Evolutionary conservation across 495 filamentous ascomycete genomes (phyloP).

Genomic region (Hypoxylon cercidicola): DNA sequence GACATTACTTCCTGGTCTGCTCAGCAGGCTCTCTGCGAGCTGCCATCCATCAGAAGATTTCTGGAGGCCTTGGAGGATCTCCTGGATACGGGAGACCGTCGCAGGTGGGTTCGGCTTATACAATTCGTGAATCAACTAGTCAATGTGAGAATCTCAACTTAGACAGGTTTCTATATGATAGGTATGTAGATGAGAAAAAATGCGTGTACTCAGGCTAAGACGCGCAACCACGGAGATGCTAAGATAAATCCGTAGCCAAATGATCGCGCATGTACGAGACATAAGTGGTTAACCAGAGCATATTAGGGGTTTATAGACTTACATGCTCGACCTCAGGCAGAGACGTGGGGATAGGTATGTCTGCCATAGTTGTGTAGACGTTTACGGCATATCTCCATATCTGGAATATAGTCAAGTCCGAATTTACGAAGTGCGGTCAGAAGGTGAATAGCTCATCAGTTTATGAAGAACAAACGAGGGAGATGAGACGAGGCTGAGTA

Average conservation of each 20-base stretch:
- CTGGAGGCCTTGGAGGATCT: slow-evolving; percentile 80
- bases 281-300: background rate
- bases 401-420: slow-evolving; percentile 12
- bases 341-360: slow-evolving; percentile 33
- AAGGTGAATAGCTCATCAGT: no score
- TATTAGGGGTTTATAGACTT: slow-evolving; percentile 9
- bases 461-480: no score
- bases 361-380: slow-evolving; percentile 39
- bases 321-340: slow-evolving; percentile 44
- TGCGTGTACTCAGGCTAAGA: background rate
- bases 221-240: background rate
- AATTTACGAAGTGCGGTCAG: no score
- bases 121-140: slow-evolving; percentile 70
- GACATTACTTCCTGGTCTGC: slow-evolving; percentile 71
- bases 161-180: background rate
- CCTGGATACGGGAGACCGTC: slow-evolving; percentile 74
- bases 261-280: no score
- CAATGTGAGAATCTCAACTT: slow-evolving; percentile 22
- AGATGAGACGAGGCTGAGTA: background rate
- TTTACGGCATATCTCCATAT: slow-evolving; percentile 36
- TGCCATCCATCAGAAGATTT: slow-evolving; percentile 84
- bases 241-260: background rate
- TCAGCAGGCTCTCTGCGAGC: slow-evolving; percentile 77
- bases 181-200: background rate
- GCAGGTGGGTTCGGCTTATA: slow-evolving; percentile 74